These are phyloP conservation scores for Chlorella sp. DNA, from an alignment of 139 green algal species.

Conservation along the genomic window DNA sequence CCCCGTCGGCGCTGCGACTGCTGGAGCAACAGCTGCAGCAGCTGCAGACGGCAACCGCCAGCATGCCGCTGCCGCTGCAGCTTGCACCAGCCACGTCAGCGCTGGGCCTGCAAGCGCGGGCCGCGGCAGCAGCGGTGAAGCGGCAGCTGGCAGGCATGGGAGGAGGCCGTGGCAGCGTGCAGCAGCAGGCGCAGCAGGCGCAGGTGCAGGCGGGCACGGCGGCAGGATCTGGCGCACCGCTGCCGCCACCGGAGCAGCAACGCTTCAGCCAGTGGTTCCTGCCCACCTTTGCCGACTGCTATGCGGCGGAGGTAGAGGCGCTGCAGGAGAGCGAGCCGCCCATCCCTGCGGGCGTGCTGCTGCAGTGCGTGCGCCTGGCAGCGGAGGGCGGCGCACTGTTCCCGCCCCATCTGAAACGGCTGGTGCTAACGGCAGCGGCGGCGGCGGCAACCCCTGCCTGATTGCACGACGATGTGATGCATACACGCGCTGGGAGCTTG, in stretches of 20 bases:
- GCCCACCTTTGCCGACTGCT: constrained; percentile 28
- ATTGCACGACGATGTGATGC: too few species aligned
- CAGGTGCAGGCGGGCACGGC: not conserved
- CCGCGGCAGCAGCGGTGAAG: not conserved
- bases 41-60: not conserved
- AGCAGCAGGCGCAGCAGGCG: not conserved
- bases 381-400: constrained; percentile 2
- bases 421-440: not conserved
- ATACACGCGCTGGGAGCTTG: too few species aligned
- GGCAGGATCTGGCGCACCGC: not conserved
- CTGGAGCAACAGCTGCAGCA: not conserved
- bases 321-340: constrained; percentile 26
- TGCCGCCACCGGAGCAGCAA: not conserved
- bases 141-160: not conserved
- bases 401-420: constrained; percentile 44
- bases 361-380: constrained; percentile 21
- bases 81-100: not conserved
- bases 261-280: constrained; percentile 15
- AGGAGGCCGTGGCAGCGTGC: not conserved
- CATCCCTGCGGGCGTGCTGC: constrained; percentile 29
- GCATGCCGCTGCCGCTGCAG: not conserved
- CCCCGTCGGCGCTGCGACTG: not conserved
- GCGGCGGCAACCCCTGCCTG: not conserved
- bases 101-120: not conserved
- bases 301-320: constrained; percentile 27